Evolutionary conservation across 2,329 filamentous ascomycete genomes (phyloP), one percentile per base, ranked within the genome.

Genomic region (Didymellaceae sp.): DNA sequence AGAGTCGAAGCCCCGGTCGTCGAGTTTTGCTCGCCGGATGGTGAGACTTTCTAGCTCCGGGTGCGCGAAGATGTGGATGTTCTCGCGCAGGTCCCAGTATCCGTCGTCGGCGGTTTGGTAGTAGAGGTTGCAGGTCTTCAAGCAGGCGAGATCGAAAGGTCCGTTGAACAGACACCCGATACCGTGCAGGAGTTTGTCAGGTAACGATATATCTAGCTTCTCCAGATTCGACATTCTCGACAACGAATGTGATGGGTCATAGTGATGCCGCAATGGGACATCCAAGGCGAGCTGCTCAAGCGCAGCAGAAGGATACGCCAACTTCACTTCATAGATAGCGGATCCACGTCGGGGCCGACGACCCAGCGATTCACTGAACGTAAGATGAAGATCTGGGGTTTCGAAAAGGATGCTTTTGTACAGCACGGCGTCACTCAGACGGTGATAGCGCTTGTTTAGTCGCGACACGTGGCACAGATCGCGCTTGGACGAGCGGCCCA

Each of bases 31-130:
- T 43, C 67, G 54, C 17, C 59, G 57, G 33, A 70, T 63, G n/a
- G 58, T 67, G 14, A 70, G 45, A 6, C 31, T 58, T 34, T 70
- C 65, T 8, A 70, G 52, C 1, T 61, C 60, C 1, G 67, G 67
- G 35, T 70, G 67, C 2, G 65, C 63, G 31, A 70, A 70, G n/a
- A 70, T 67, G 47, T 70, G 67, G 22, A 70, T 70, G 49, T 70
- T 70, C 43, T 70, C 67, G 44, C 65, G 62, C 1, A 70, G 57
- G 43, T 70, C 65, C 67, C 67, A 70, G 47, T 70, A 70, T 4
- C 56, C 61, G 31, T 68, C 62, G 24, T 68, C 61, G 37, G 66
- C 54, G 47, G 63, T 66, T 51, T 70, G 65, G 45, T 70, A 70
- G 43, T 68, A 70, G 32, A 70, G 32, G 20, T 58, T 63, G 34